Evolutionary conservation across 164 flowering plant genomes (phyloP).

Genomic region (Umbilicus rupestris): DNA sequence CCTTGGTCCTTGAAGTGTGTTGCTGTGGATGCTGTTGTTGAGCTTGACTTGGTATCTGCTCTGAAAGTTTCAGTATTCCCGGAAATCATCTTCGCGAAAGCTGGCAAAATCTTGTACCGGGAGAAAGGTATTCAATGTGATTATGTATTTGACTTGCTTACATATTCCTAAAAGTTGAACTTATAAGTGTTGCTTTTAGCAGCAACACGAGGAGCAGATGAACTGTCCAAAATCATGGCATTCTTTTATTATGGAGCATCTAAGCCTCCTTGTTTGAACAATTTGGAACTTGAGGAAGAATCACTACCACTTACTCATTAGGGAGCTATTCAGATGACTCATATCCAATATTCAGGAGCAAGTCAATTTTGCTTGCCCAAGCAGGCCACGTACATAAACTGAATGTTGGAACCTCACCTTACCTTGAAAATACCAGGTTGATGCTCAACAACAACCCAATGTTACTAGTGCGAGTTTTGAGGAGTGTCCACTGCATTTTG

Average conservation of each 20-base stretch:
- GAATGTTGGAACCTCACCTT: neutral
- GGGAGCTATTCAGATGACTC: neutral
- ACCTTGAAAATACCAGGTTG: neutral
- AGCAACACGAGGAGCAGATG: constrained; percentile 66
- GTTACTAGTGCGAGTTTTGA: neutral
- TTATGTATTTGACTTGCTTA: neutral
- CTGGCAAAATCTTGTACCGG: constrained; percentile 81
- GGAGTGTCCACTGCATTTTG: neutral
- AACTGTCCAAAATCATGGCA: constrained; percentile 87
- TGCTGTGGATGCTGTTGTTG: constrained; percentile 81
- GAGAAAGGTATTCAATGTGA: constrained; percentile 53
- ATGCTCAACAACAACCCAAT: neutral
- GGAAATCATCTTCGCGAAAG: constrained; percentile 75
- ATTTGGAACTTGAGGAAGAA: constrained; percentile 30
- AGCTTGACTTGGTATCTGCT: constrained; percentile 61
- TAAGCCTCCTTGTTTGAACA: constrained; percentile 58
- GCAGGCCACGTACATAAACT: neutral
- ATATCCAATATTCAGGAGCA: neutral
- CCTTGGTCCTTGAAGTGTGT: constrained; percentile 46
- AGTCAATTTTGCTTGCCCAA: neutral
- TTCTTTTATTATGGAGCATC: constrained; percentile 84
- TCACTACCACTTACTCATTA: constrained; percentile 33
- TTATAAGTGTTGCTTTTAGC: constrained; percentile 1
- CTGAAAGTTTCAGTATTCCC: constrained; percentile 70
- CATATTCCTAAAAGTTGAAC: neutral